These are phyloP conservation scores for Fusarium bactridioides DNA, from an alignment of 2,329 filamentous ascomycete genomes.

Conservation along the genomic window DNA sequence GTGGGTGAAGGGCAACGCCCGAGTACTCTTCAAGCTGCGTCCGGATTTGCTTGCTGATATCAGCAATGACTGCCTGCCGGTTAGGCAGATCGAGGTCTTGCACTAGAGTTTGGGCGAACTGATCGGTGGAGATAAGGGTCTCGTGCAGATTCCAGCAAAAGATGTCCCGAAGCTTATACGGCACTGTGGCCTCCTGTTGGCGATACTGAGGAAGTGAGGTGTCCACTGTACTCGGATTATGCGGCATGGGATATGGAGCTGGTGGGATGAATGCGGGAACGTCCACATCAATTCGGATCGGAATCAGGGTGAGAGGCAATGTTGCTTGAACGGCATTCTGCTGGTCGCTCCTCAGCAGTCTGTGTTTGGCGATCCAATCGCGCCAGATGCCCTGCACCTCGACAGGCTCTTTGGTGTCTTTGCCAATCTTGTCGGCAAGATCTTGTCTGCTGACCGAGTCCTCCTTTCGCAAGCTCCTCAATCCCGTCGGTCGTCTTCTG, in stretches of 20 bases:
- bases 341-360: slow-evolving; percentile 62
- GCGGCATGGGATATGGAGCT: slow-evolving; percentile 68
- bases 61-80: slow-evolving; percentile 70
- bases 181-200: slow-evolving; percentile 78
- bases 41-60: slow-evolving; percentile 93
- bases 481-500: slow-evolving; percentile 80
- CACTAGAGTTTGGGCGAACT: slow-evolving; percentile 90
- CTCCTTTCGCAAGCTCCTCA: slow-evolving; percentile 83
- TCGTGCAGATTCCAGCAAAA: slow-evolving; percentile 99
- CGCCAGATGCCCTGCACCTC: slow-evolving; percentile 90
- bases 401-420: slow-evolving; percentile 80
- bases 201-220: slow-evolving; percentile 80
- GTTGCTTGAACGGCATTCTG: slow-evolving; percentile 72
- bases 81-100: slow-evolving; percentile 93
- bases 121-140: slow-evolving; percentile 90
- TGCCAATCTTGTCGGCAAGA: slow-evolving; percentile 78
- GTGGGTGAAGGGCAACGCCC: slow-evolving; percentile 88
- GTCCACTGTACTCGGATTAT: slow-evolving; percentile 68
- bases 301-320: slow-evolving; percentile 88
- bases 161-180: slow-evolving; percentile 90
- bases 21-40: slow-evolving; percentile 97
- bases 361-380: slow-evolving; percentile 89
- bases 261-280: slow-evolving; percentile 78
- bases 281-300: slow-evolving; percentile 95
- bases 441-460: slow-evolving; percentile 71